Evolutionary conservation across 1,139 yeast species (phyloP).

Genomic region (Suhomyces guaymorum): DNA sequence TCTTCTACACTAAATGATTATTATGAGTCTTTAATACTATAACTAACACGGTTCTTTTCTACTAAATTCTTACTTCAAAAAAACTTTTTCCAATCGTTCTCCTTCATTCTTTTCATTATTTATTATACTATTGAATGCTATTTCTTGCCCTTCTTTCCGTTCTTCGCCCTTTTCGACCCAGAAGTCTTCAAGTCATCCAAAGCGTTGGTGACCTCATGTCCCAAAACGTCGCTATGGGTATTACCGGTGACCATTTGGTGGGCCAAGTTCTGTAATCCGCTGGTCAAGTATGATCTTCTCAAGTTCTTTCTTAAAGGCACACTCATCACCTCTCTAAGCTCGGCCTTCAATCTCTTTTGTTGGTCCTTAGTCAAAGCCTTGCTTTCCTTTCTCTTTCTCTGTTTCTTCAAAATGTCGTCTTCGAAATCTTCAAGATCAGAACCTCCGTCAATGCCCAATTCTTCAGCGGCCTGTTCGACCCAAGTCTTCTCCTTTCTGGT

Average conservation of each 20-base stretch:
- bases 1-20: too few relatives aligned
- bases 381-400: slow-evolving; percentile 59
- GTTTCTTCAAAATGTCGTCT: slow-evolving; percentile 66
- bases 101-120: too few relatives aligned
- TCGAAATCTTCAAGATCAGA: slow-evolving; percentile 57
- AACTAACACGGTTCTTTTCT: too few relatives aligned
- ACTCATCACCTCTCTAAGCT: slow-evolving; percentile 57
- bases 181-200: slow-evolving; percentile 57
- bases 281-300: slow-evolving; percentile 77
- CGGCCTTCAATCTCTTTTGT: slow-evolving; percentile 47
- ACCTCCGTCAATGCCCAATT: slow-evolving; percentile 76
- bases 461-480: slow-evolving; percentile 91
- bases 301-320: slow-evolving; percentile 67
- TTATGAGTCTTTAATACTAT: too few relatives aligned
- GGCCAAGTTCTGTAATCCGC: slow-evolving; percentile 83
- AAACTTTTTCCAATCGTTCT: too few relatives aligned
- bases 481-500: slow-evolving; percentile 73
- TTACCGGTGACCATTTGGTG: slow-evolving; percentile 75
- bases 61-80: too few relatives aligned
- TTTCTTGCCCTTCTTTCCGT: slow-evolving; percentile 12
- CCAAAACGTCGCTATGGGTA: slow-evolving; percentile 69
- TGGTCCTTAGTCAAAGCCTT: slow-evolving; percentile 56
- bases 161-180: slow-evolving; percentile 17
- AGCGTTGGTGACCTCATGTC: slow-evolving; percentile 70
- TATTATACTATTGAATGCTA: too few relatives aligned